Conservation (phyloP, 2,329 filamentous ascomycete genomes). For the Exophiala sp. region DNA sequence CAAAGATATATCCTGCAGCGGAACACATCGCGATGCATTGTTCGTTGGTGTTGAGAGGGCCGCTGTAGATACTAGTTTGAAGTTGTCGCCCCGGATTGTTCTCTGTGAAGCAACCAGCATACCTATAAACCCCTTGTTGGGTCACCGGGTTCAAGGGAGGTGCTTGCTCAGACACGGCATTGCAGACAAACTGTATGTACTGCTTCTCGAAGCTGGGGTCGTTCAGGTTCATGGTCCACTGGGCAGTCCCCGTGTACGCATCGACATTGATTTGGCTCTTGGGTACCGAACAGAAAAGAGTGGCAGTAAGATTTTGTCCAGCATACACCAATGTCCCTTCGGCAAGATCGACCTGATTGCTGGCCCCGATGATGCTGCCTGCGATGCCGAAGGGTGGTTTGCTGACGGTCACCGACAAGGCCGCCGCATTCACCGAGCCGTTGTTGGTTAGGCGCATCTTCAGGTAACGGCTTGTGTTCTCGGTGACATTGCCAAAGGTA, state of each 20-base stretch:
- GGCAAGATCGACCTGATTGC: conserved; percentile 53
- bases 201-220: conserved; percentile 37
- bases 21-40: conserved; percentile 30
- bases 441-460: conserved; percentile 52
- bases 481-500: conserved; percentile 51
- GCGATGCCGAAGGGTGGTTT: conserved; percentile 54
- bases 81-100: conserved; percentile 31
- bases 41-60: conserved; percentile 28
- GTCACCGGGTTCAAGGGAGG: conserved; percentile 16
- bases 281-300: conserved; percentile 51
- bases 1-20: conserved; percentile 27
- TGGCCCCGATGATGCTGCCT: conserved; percentile 48
- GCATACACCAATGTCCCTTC: conserved; percentile 50
- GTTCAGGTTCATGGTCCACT: conserved; percentile 41
- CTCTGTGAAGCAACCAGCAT: conserved; percentile 34
- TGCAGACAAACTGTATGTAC: conserved; percentile 22
- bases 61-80: conserved; percentile 28
- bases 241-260: conserved; percentile 44
- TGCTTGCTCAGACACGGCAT: conserved; percentile 23
- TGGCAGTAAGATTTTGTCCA: conserved; percentile 48
- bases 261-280: conserved; percentile 54
- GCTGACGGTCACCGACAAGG: conserved; percentile 53
- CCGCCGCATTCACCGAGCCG: conserved; percentile 44
- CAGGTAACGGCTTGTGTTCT: conserved; percentile 46
- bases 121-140: conserved; percentile 25